Evolutionary conservation across 495 filamentous ascomycete species (phyloP).

Genomic region (Podospora anserina): DNA sequence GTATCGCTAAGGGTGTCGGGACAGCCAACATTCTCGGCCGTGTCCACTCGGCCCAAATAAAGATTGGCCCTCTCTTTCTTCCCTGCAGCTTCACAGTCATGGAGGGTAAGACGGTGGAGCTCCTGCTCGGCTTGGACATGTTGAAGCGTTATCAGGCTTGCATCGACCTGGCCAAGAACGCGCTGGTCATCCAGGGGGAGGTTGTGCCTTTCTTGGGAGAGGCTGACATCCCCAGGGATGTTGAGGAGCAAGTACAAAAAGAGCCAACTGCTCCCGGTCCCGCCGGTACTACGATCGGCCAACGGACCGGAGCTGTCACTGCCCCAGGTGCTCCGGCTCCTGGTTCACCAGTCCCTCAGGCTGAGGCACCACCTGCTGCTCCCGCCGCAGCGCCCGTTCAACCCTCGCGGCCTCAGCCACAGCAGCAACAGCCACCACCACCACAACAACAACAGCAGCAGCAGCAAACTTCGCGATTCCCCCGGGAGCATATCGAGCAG

Average conservation of each 20-base stretch:
- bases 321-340: slow-evolving; percentile 47
- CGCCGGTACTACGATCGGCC: slow-evolving; percentile 80
- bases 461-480: slow-evolving; percentile 39
- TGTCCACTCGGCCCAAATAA: slow-evolving; percentile 89
- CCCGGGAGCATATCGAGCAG: slow-evolving; percentile 62
- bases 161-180: slow-evolving; percentile 78
- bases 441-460: slow-evolving; percentile 16
- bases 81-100: slow-evolving; percentile 98
- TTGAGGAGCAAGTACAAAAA: slow-evolving; percentile 66
- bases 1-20: slow-evolving; percentile 88
- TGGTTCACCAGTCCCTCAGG: slow-evolving; percentile 13
- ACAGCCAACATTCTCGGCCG: slow-evolving; percentile 92
- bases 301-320: slow-evolving; percentile 76
- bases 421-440: slow-evolving; percentile 18
- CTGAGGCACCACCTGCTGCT: slow-evolving; percentile 32
- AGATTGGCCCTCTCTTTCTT: slow-evolving; percentile 83
- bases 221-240: slow-evolving; percentile 81
- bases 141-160: slow-evolving; percentile 88
- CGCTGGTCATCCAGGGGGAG: slow-evolving; percentile 79
- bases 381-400: slow-evolving; percentile 21
- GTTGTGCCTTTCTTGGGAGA: slow-evolving; percentile 89
- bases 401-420: slow-evolving; percentile 28
- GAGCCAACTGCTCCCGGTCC: slow-evolving; percentile 87
- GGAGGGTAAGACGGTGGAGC: slow-evolving; percentile 97
- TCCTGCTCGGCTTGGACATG: slow-evolving; percentile 94